Evolutionary conservation across 2,329 filamentous ascomycete genomes (phyloP).

Genomic region (Colletotrichum kahawae): DNA sequence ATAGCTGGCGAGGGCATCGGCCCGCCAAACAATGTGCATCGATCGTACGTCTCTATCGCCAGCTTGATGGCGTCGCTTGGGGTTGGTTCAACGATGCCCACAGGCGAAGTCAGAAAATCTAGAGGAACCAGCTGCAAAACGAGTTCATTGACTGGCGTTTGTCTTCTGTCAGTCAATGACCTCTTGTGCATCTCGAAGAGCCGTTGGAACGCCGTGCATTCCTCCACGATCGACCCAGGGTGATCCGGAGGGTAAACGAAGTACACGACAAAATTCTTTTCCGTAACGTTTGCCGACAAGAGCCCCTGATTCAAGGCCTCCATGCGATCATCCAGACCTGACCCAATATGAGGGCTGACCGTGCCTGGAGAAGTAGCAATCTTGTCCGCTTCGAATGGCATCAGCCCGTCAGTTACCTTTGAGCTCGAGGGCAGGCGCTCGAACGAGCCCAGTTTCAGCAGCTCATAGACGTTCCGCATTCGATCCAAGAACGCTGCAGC

Average conservation of each 20-base stretch:
- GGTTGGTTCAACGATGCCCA: constrained; percentile 66
- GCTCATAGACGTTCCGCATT: constrained; percentile 75
- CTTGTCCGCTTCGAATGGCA: constrained; percentile 55
- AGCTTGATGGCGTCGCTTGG: constrained; percentile 65
- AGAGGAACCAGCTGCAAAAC: constrained; percentile 78
- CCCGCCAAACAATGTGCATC: constrained; percentile 65
- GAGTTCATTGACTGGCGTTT: constrained; percentile 63
- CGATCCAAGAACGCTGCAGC: constrained; percentile 70
- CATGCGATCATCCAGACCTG: constrained; percentile 54
- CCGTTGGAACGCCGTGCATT: constrained; percentile 75
- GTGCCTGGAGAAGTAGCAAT: constrained; percentile 26
- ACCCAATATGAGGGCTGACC: constrained; percentile 9
- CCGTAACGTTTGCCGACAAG: constrained; percentile 43
- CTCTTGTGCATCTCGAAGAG: constrained; percentile 70
- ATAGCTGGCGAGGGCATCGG: constrained; percentile 72
- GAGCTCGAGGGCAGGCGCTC: constrained; percentile 48
- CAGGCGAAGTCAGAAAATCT: constrained; percentile 68
- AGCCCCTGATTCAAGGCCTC: constrained; percentile 53
- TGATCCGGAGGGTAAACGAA: constrained; percentile 73
- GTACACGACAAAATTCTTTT: constrained; percentile 75
- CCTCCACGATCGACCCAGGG: constrained; percentile 67
- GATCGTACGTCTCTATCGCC: constrained; percentile 79
- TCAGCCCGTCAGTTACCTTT: constrained; percentile 52
- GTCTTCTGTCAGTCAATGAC: constrained; percentile 47
- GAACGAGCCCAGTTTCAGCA: constrained; percentile 73